Evolutionary conservation across 768 basidiomycete species (phyloP).

Genomic region (Leucosporidium creatinivorum): DNA sequence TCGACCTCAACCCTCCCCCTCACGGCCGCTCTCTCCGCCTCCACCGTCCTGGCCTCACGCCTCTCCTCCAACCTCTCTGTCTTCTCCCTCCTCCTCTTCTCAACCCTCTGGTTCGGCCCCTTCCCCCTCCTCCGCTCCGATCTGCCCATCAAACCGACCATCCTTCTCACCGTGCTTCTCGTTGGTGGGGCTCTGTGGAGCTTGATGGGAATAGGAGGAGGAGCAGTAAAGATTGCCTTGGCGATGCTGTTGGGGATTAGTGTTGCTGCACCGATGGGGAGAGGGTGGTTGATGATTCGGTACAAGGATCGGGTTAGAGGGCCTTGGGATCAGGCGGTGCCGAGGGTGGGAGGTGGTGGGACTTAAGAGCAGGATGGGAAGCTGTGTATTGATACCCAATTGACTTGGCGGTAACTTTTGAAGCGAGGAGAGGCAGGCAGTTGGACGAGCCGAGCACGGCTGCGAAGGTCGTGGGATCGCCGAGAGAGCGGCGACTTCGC

Average conservation of each 20-base stretch:
- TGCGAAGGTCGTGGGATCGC: too few species aligned
- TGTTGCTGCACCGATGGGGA: slow-evolving; percentile 17
- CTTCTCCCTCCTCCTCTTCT: slow-evolving; percentile 78
- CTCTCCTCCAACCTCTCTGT: slow-evolving; percentile 73
- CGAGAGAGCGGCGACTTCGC: too few species aligned
- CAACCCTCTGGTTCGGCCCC: slow-evolving; percentile 73
- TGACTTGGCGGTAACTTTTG: too few species aligned
- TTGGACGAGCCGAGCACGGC: too few species aligned
- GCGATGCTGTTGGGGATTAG: slow-evolving; percentile 63
- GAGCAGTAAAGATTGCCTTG: slow-evolving; percentile 42
- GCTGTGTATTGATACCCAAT: too few species aligned
- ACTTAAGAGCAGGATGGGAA: too few species aligned
- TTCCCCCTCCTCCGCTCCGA: slow-evolving; percentile 58
- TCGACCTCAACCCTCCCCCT: slow-evolving; percentile 40
- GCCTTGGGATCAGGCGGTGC: slow-evolving; percentile 82
- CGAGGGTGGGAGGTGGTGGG: slow-evolving; percentile 38
- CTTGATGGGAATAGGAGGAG: slow-evolving; percentile 45
- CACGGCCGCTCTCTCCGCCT: slow-evolving; percentile 76
- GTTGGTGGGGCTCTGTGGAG: slow-evolving; percentile 29
- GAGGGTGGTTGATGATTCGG: slow-evolving; percentile 48
- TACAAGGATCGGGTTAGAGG: slow-evolving; percentile 86
- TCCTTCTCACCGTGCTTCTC: slow-evolving; percentile 30
- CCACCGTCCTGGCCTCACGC: slow-evolving; percentile 86
- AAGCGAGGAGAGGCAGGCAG: too few species aligned
- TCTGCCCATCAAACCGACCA: slow-evolving; percentile 6